Conservation (phyloP, 108 stramenopile genomes). For the Asterionellopsis glacialis region DNA sequence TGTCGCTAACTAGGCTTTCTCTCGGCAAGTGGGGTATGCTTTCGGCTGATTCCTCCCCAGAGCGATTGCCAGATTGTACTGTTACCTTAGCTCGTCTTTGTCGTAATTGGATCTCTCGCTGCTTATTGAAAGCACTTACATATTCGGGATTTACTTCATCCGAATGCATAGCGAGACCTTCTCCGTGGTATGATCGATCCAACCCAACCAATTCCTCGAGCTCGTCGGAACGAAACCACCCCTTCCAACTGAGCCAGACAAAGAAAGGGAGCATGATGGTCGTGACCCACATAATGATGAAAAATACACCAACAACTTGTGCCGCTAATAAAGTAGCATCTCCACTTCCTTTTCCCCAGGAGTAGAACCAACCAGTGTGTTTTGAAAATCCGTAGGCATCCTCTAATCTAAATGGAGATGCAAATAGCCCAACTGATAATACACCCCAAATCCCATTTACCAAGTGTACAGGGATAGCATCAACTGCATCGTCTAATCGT, state of each 20-base stretch:
- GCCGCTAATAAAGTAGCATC: conserved; percentile 49
- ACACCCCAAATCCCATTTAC: conserved; percentile 84
- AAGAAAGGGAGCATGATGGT: conserved; percentile 70
- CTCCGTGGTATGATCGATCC: conserved; percentile 39
- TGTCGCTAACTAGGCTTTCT: too few species aligned
- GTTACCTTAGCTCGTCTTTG: too few species aligned
- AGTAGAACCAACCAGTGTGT: conserved; percentile 65
- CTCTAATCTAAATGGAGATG: conserved; percentile 37
- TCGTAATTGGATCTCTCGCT: too few species aligned
- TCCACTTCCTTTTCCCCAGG: conserved; percentile 26
- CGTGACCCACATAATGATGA: conserved; percentile 66
- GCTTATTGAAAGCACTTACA: conserved; percentile 23
- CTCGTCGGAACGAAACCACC: conserved; percentile 39
- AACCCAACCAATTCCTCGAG: conserved; percentile 61
- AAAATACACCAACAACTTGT: conserved; percentile 62
- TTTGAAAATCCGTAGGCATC: conserved; percentile 25
- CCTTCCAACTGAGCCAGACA: conserved; percentile 27
- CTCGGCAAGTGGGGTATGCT: too few species aligned
- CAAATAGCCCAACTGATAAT: conserved; percentile 81
- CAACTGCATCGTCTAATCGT: conserved; percentile 90
- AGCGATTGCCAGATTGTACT: too few species aligned
- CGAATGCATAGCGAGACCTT: conserved; percentile 19
- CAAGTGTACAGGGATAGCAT: conserved; percentile 93
- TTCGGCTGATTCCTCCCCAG: too few species aligned
- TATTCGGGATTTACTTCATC: conserved; percentile 42